These are phyloP conservation scores for Aspergillus caelatus DNA, from an alignment of 2,329 filamentous ascomycete genomes.

Conservation along the genomic window DNA sequence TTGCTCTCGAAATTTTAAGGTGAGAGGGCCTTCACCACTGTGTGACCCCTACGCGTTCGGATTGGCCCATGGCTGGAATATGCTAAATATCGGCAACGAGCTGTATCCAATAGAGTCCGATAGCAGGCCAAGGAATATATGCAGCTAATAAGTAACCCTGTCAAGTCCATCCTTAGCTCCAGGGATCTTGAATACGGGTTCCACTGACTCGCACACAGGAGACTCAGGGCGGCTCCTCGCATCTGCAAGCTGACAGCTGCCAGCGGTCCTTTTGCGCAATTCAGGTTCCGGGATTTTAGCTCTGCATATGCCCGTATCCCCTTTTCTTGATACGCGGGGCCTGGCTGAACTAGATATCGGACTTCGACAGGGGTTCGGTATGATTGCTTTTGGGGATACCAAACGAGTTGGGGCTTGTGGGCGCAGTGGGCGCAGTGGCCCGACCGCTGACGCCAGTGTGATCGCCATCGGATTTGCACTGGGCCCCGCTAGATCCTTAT, in stretches of 20 bases:
- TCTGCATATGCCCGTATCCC: constrained; percentile 6
- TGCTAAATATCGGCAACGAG: constrained; percentile 27
- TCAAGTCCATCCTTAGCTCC: constrained; percentile 15
- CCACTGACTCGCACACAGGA: constrained; percentile 16
- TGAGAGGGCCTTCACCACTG: constrained; percentile 25
- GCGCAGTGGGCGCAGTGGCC: background rate
- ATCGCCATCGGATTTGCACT: background rate
- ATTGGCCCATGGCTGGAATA: constrained; percentile 30
- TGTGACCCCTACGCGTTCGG: constrained; percentile 17
- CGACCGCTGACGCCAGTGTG: constrained; percentile 4
- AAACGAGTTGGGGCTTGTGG: background rate
- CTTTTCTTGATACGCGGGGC: background rate
- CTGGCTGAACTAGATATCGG: background rate
- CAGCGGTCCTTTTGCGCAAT: constrained; percentile 13
- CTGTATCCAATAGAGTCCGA: constrained; percentile 29
- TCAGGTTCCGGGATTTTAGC: constrained; percentile 10
- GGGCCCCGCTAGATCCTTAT: background rate
- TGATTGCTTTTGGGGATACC: background rate
- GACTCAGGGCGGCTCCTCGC: constrained; percentile 26
- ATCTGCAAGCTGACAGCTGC: constrained; percentile 28
- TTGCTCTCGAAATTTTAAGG: constrained; percentile 27
- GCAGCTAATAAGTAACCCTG: constrained; percentile 32
- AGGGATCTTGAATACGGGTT: constrained; percentile 13
- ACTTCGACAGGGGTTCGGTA: background rate
- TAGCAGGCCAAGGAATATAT: constrained; percentile 27